Evolutionary conservation across 73 alveolate genomes (phyloP), one percentile per base, ranked within the genome.

Genomic region (Paramecium octaurelia): DNA sequence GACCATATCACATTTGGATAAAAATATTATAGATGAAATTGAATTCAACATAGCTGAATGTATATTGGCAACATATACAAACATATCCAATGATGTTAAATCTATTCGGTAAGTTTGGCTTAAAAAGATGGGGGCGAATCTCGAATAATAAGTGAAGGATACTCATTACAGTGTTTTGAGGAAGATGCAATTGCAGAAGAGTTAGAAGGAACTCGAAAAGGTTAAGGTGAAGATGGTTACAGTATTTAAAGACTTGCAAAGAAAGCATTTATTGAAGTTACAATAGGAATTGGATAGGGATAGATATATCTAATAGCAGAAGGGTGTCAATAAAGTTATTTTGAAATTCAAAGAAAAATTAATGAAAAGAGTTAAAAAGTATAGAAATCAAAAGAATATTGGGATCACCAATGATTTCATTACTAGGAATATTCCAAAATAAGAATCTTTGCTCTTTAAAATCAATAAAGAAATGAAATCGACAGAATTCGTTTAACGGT

Each of bases 351-450:
- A 80, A 23, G 91, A 80, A 8, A 80, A 43, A 43, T 10, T 80
- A 35, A 43, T 80, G 73, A 48, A 44, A 18, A 42, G 3, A 43
- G 58, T 80, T 4, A 46, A 35, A 7, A 20, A 43, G 21, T 31
- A 80, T 21, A 80, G 75, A 46, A 48, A 18, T 20, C 20, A 80
- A 80, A 43, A 80, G 16, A 43, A 23, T 31, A n/a, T 27, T 18
- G 35, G 23, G 1, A 42, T 42, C 1, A 4, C 46, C 0, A 8
- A 46, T 31, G 16, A 48, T 31, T 80, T 80, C 6, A 43, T 80
- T 20, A 43, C 20, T 27, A 80, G 91, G 20, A 80, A 80, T 80
- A 48, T 80, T 6, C 91, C 91, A 20, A 80, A 80, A 43, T 38
- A 80, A 43, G 18, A 8, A 20, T 43, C 18, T 38, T 35, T 80